A percentile compares a stretch with the other conserved stretches of the same genome.
phyloP scores from a whole-genome alignment of 1,284 basidiomycete species.

The Limonomyces culmigenus region DNA sequence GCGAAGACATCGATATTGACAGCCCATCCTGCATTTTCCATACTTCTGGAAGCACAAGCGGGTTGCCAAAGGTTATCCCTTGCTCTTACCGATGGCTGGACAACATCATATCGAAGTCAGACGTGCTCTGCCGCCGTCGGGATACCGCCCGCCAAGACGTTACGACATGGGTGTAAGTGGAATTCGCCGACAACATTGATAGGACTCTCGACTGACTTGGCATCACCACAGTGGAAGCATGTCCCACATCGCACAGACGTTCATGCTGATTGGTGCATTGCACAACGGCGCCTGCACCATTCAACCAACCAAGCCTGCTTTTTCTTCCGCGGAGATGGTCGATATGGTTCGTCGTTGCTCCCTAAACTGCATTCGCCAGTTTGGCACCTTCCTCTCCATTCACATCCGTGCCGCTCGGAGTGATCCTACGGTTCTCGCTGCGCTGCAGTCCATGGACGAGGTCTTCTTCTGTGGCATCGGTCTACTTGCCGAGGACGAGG shows the following conservation, averaged over 20 bases:
- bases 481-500: conserved; percentile 44
- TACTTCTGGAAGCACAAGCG: conserved; percentile 59
- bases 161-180: conserved; percentile 43
- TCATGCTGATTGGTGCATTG: conserved; percentile 49
- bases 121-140: conserved; percentile 29
- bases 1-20: conserved; percentile 20
- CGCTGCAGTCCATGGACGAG: conserved; percentile 37
- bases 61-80: conserved; percentile 55
- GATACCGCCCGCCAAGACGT: conserved; percentile 41
- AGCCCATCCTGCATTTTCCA: conserved; percentile 50
- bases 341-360: conserved; percentile 52
- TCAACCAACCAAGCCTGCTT: conserved; percentile 44
- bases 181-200: conserved; percentile 9
- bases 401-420: conserved; percentile 43
- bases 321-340: conserved; percentile 48
- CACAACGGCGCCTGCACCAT: conserved; percentile 56
- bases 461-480: conserved; percentile 45
- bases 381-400: conserved; percentile 42
- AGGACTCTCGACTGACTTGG: conserved; percentile 13
- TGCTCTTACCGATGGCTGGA: conserved; percentile 46
- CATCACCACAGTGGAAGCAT: conserved; percentile 38
- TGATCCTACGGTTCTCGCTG: conserved; percentile 39
- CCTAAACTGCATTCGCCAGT: conserved; percentile 56
- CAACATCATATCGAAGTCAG: conserved; percentile 35
- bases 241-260: conserved; percentile 52